Evolutionary conservation across 2,329 filamentous ascomycete genomes (phyloP).

Genomic region (Colletotrichum magnum): DNA sequence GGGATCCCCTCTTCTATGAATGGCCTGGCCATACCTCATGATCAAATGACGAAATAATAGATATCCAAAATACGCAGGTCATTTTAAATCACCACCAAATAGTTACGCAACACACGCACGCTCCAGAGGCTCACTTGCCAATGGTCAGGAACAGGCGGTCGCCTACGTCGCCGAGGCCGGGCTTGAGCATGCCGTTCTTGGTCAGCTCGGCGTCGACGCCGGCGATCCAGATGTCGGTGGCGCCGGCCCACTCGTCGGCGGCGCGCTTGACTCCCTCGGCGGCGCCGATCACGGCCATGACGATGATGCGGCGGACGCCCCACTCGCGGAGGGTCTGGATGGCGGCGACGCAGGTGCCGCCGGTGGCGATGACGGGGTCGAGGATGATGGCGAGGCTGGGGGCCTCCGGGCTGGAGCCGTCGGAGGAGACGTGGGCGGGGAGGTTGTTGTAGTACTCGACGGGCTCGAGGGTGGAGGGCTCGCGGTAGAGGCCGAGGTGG

Average conservation of each 20-base stretch:
- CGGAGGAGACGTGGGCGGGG: constrained; percentile 73
- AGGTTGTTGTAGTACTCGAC: constrained; percentile 99
- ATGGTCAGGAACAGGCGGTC: constrained; percentile 91
- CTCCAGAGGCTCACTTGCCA: constrained; percentile 73
- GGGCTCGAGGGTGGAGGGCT: constrained; percentile 86
- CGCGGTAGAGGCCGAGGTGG: constrained; percentile 95
- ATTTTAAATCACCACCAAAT: neutral
- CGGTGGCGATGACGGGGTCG: constrained; percentile 94
- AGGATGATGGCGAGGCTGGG: constrained; percentile 82
- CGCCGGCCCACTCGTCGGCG: constrained; percentile 83
- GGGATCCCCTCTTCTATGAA: constrained; percentile 19
- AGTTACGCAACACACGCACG: neutral
- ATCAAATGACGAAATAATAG: neutral
- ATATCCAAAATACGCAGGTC: neutral
- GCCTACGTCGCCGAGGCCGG: constrained; percentile 90
- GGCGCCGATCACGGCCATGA: constrained; percentile 83
- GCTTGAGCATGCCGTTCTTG: constrained; percentile 88
- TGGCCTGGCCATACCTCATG: constrained; percentile 1
- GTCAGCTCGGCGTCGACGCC: constrained; percentile 83
- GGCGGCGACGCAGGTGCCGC: constrained; percentile 88
- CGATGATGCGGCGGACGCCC: constrained; percentile 86
- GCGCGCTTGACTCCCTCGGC: constrained; percentile 78
- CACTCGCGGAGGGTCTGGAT: constrained; percentile 92
- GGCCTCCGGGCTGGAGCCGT: constrained; percentile 53
- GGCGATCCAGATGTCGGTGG: constrained; percentile 85